Percentiles rank a stretch among this genome's conserved stretches.
Evolutionary conservation across 495 filamentous ascomycete genomes (phyloP).

Genomic region (Penicillium herquei): DNA sequence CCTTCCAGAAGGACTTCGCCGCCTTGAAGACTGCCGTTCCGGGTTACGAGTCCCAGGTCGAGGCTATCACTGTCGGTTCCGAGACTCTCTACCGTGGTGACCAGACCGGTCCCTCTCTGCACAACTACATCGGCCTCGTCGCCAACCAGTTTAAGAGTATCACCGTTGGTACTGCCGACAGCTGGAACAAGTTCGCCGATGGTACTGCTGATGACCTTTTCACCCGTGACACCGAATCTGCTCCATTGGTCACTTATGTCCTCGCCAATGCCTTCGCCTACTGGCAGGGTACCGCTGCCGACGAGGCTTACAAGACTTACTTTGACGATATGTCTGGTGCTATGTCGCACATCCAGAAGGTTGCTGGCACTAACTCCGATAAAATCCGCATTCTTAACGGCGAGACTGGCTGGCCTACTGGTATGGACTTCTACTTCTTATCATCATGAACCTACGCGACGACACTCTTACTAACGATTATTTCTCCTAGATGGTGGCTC

Average conservation of each 20-base stretch:
- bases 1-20: slow-evolving; percentile 60
- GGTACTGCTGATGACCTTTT: slow-evolving; percentile 66
- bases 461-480: not conserved
- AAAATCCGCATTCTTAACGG: slow-evolving; percentile 70
- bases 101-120: slow-evolving; percentile 62
- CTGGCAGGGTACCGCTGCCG: slow-evolving; percentile 69
- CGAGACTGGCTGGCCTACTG: slow-evolving; percentile 70
- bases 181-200: slow-evolving; percentile 78
- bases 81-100: slow-evolving; percentile 75
- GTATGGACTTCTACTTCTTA: slow-evolving; percentile 20
- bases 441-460: not conserved
- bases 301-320: slow-evolving; percentile 66
- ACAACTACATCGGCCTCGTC: slow-evolving; percentile 61
- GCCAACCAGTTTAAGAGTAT: slow-evolving; percentile 51
- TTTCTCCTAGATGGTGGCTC: slow-evolving; percentile 50
- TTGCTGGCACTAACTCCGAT: slow-evolving; percentile 51
- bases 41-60: slow-evolving; percentile 56
- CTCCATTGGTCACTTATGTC: slow-evolving; percentile 58
- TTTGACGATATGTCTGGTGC: slow-evolving; percentile 74
- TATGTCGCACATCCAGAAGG: slow-evolving; percentile 62
- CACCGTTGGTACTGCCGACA: slow-evolving; percentile 75
- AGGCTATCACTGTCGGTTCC: slow-evolving; percentile 76
- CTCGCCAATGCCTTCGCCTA: slow-evolving; percentile 82
- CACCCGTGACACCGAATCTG: slow-evolving; percentile 40
- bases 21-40: slow-evolving; percentile 55